Evolutionary conservation across 1,284 basidiomycete genomes (phyloP).

Genomic region (Tylopilus sp.): DNA sequence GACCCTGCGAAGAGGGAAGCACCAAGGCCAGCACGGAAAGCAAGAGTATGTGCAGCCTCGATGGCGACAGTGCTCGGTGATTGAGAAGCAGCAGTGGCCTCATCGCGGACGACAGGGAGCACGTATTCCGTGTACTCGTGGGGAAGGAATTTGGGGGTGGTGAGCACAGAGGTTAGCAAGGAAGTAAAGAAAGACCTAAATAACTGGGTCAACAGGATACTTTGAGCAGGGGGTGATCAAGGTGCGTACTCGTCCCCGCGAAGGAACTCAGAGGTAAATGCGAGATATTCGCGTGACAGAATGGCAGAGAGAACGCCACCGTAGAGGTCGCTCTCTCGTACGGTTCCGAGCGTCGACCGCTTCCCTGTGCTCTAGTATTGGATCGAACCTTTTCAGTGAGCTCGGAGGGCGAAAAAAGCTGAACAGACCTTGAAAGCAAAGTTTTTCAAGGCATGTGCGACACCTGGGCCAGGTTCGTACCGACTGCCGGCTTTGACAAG

Average conservation of each 20-base stretch:
- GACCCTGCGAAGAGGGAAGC: conserved; percentile 79
- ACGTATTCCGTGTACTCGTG: conserved; percentile 90
- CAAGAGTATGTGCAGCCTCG: conserved; percentile 82
- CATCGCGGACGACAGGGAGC: conserved; percentile 68
- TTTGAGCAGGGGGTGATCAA: neutral
- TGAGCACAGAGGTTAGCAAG: conserved; percentile 79
- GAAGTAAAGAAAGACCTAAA: conserved; percentile 84
- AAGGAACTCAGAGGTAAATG: conserved; percentile 92
- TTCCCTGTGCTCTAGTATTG: conserved; percentile 66
- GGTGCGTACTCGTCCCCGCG: conserved; percentile 90
- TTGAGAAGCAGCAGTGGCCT: conserved; percentile 59
- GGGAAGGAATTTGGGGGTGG: conserved; percentile 77
- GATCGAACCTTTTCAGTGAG: conserved; percentile 11
- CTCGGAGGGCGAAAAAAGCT: neutral
- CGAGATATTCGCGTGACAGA: conserved; percentile 87
- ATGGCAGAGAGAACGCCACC: conserved; percentile 90
- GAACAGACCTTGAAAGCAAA: conserved; percentile 89
- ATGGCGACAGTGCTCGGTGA: conserved; percentile 66
- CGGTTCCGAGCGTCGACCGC: conserved; percentile 86
- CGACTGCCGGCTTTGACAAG: conserved; percentile 89
- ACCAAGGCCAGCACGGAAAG: conserved; percentile 90
- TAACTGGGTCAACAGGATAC: neutral
- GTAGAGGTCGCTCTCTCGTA: conserved; percentile 91
- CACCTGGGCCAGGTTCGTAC: conserved; percentile 81
- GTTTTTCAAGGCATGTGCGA: conserved; percentile 91